phyloP scores from a whole-genome alignment of 306 rosid species.

The Citrullus colocynthis region DNA sequence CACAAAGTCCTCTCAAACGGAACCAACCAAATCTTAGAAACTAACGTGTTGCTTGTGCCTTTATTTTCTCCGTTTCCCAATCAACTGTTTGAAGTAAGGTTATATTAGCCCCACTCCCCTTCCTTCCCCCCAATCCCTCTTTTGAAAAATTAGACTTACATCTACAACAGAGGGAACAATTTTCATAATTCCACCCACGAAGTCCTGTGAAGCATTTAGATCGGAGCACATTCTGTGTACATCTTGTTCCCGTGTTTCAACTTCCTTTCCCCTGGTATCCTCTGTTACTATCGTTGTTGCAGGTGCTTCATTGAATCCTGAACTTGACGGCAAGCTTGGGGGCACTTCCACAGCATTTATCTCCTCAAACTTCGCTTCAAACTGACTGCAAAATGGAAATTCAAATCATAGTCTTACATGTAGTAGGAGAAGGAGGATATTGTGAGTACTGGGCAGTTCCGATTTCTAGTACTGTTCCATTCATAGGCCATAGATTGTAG shows the following conservation, averaged over 20 bases:
- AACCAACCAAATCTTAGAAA: not conserved
- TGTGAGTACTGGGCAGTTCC: conserved; percentile 7
- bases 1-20: conserved; percentile 35
- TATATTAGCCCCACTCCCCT: not conserved
- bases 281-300: conserved; percentile 24
- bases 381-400: conserved; percentile 44
- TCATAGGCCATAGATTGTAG: conserved; percentile 14
- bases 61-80: not conserved
- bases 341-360: conserved; percentile 54
- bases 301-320: conserved; percentile 36
- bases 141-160: conserved; percentile 39
- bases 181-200: conserved; percentile 84
- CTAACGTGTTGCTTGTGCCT: not conserved
- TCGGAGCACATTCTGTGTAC: conserved; percentile 36
- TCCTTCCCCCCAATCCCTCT: not conserved
- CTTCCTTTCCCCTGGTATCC: conserved; percentile 34
- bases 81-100: not conserved
- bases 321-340: conserved; percentile 42
- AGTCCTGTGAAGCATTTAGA: conserved; percentile 50
- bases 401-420: not conserved
- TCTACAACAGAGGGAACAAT: conserved; percentile 92
- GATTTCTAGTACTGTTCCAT: conserved; percentile 9
- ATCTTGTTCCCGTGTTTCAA: conserved; percentile 41
- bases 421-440: conserved; percentile 7
- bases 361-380: conserved; percentile 95